Conservation (phyloP, 345 rosid genomes). For the Boechera retrofracta region DNA sequence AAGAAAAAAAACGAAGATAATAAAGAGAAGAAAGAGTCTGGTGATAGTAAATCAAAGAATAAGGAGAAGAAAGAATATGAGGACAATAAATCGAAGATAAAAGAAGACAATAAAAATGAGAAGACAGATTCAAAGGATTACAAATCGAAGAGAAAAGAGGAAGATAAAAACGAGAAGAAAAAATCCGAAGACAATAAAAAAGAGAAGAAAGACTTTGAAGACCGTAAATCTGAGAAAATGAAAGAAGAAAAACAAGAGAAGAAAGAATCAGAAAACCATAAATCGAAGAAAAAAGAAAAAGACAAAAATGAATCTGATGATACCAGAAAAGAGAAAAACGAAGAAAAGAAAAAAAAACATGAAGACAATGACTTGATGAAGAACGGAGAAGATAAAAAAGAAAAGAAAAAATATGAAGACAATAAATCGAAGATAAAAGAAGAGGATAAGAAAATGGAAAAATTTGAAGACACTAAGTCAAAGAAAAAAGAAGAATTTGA, state of each 20-base stretch:
- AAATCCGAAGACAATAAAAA: neutral
- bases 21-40: neutral
- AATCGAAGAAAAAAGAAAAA: conserved; percentile 1
- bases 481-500: neutral
- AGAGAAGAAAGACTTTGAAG: neutral
- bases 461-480: neutral
- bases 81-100: neutral
- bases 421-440: neutral
- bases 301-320: neutral
- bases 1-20: neutral
- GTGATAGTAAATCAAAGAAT: neutral
- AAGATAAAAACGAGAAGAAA: neutral
- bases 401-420: neutral
- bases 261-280: neutral
- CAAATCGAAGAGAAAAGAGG: neutral
- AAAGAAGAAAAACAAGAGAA: neutral
- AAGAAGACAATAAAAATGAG: neutral
- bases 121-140: neutral
- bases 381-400: neutral
- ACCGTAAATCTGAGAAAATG: neutral
- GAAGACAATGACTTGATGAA: neutral
- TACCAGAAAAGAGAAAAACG: neutral
- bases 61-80: neutral
- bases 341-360: neutral
- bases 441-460: neutral